Percentiles rank a stretch among this genome's conserved stretches.
Conservation (phyloP, 2,329 filamentous ascomycete genomes). For the Alternaria arborescens region DNA sequence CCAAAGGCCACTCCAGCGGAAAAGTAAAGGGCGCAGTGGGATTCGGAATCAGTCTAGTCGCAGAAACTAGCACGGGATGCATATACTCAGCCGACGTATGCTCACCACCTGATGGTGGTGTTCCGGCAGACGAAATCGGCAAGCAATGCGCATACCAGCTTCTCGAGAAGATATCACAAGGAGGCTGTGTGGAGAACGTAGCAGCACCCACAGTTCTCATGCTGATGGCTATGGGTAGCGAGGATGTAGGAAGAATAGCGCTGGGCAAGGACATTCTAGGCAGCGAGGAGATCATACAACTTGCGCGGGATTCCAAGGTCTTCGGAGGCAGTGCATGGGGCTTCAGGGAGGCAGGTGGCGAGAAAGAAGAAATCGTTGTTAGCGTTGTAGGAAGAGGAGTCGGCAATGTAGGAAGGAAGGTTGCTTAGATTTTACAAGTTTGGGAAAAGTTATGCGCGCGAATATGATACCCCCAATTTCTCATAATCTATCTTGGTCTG, state of each 20-base stretch:
- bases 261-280: constrained; percentile 83
- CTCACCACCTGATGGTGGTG: constrained; percentile 77
- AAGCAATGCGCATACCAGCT: constrained; percentile 88
- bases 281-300: constrained; percentile 78
- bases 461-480: constrained; percentile 28
- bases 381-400: constrained; percentile 93
- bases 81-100: constrained; percentile 87
- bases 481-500: neutral
- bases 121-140: constrained; percentile 89
- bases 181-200: constrained; percentile 79
- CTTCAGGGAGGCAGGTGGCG: constrained; percentile 66
- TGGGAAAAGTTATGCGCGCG: constrained; percentile 6
- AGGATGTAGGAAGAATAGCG: constrained; percentile 89
- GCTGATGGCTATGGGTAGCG: constrained; percentile 97
- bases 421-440: constrained; percentile 60
- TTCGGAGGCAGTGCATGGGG: constrained; percentile 95
- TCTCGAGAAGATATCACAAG: constrained; percentile 80
- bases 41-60: constrained; percentile 89
- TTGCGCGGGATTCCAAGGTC: constrained; percentile 84
- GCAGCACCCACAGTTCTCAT: constrained; percentile 79
- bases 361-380: constrained; percentile 76
- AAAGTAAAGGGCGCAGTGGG: constrained; percentile 77
- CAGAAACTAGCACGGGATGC: constrained; percentile 87
- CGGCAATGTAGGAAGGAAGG: constrained; percentile 93
- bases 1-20: constrained; percentile 67